Evolutionary conservation across 106 monocot species (phyloP).

Genomic region (Phalaenopsis aphrodite): DNA sequence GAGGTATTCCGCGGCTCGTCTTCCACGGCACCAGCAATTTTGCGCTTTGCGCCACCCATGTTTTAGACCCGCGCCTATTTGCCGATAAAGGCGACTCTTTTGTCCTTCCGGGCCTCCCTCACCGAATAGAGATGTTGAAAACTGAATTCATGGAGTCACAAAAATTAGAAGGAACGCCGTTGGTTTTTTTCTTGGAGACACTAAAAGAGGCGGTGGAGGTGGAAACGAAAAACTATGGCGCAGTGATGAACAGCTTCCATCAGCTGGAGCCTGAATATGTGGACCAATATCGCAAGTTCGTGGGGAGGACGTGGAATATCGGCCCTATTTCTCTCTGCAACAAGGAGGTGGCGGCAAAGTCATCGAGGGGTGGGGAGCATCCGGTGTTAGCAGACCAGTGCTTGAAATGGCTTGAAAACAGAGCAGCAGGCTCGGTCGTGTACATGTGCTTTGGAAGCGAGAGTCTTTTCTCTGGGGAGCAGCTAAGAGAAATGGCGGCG

Average conservation of each 20-base stretch:
- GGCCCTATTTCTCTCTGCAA: conserved; percentile 29
- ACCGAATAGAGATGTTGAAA: conserved; percentile 17
- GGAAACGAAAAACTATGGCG: conserved; percentile 13
- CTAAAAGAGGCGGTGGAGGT: neutral
- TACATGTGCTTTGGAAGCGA: conserved; percentile 52
- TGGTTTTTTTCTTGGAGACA: neutral
- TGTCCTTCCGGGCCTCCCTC: conserved; percentile 24
- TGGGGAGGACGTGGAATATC: conserved; percentile 24
- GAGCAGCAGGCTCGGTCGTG: conserved; percentile 22
- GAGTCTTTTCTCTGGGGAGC: neutral
- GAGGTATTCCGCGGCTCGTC: conserved; percentile 22
- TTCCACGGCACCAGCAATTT: conserved; percentile 35
- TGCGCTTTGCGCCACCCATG: conserved; percentile 2
- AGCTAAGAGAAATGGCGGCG: conserved; percentile 15
- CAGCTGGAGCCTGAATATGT: conserved; percentile 30
- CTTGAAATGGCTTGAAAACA: conserved; percentile 25
- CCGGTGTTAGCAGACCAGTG: neutral
- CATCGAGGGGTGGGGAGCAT: neutral
- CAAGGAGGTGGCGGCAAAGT: neutral
- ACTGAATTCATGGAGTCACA: conserved; percentile 1
- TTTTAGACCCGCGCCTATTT: neutral
- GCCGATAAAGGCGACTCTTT: conserved; percentile 8
- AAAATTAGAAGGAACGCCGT: neutral
- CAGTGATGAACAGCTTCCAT: conserved; percentile 38
- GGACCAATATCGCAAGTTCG: neutral